Base-by-base conservation (phyloP, 805 yeast species). In the Saccharomycopsis fermentans region DNA sequence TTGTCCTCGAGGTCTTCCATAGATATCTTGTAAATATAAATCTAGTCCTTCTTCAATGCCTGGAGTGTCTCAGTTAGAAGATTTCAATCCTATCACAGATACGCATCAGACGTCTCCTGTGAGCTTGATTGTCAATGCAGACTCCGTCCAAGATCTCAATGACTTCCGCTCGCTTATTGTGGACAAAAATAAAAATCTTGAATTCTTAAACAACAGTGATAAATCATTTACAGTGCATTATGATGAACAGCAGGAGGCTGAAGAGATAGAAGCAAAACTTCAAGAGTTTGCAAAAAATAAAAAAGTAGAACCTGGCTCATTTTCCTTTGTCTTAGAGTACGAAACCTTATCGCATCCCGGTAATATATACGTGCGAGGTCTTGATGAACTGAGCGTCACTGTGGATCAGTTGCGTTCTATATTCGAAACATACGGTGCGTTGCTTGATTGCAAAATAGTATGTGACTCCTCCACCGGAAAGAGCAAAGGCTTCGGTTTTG, bases 401-500 rank as follows among this genome's bases (percentile, higher is more conserved):
- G 67, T 75, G 17, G 73, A 73, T 21, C 74, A 74, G 34, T 62
- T 78, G 37, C 65, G 65, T 32, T 68, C 72, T 11, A 64, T 75
- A 1, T 77, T 77, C 64, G 63, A 65, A 52, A 67, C 68, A 12
- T 77, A 66, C 63, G 82, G 82, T 19, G 71, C 73, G 1, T 68
- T 78, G 8, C 60, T 73, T 9, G 72, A 79, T 3, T 73, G 81
- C 60, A 80, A 80, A 62, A 70, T 81, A 16, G 76, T 80, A 6
- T 68, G 70, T 56, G 78, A 79, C 62, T 78, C 77, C 32, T 36
- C 50, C 16, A 71, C 64, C 59, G 80, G 81, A 12, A 66, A 65
- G 26, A 72, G 77, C 32, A 73, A 72, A 63, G 81, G 83, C 26
- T 82, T 77, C 67, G 94, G 92, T 8, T 87, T 87, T 70, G 79